Evolutionary conservation across 2,329 filamentous ascomycete species (phyloP).

Genomic region (Venturia carpophila): DNA sequence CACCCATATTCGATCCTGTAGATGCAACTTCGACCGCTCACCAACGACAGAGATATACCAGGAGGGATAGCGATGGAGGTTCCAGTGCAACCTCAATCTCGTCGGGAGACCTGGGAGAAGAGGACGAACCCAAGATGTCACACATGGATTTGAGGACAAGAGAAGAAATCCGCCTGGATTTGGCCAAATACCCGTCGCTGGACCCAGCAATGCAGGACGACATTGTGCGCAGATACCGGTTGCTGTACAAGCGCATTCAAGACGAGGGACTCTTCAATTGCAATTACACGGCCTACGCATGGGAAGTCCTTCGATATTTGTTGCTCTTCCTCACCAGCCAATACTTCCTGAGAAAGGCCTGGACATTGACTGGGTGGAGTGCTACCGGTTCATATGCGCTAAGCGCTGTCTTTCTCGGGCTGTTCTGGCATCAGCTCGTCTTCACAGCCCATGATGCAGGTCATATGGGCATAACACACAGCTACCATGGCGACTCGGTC

Average conservation of each 20-base stretch:
- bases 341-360: conserved; percentile 34
- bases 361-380: conserved; percentile 10
- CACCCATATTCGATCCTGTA: conserved; percentile 51
- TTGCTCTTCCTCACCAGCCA: conserved; percentile 53
- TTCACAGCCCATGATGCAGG: conserved; percentile 93
- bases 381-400: conserved; percentile 39
- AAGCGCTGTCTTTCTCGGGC: conserved; percentile 68
- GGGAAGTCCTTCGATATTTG: conserved; percentile 66
- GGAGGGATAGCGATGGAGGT: conserved; percentile 10
- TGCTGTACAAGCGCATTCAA: conserved; percentile 62
- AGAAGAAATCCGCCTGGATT: conserved; percentile 67
- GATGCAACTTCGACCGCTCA: conserved; percentile 29
- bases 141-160: conserved; percentile 67
- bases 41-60: not conserved
- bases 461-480: conserved; percentile 95
- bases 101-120: conserved; percentile 39
- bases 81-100: conserved; percentile 31
- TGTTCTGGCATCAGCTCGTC: conserved; percentile 88
- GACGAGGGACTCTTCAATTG: conserved; percentile 74
- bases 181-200: conserved; percentile 71
- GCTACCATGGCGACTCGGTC: conserved; percentile 71
- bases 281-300: conserved; percentile 70
- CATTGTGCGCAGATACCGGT: conserved; percentile 76
- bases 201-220: conserved; percentile 64
- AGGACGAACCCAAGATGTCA: conserved; percentile 42